Base-by-base conservation (phyloP, 768 basidiomycete species). In the Cystobasidium onofrii region DNA sequence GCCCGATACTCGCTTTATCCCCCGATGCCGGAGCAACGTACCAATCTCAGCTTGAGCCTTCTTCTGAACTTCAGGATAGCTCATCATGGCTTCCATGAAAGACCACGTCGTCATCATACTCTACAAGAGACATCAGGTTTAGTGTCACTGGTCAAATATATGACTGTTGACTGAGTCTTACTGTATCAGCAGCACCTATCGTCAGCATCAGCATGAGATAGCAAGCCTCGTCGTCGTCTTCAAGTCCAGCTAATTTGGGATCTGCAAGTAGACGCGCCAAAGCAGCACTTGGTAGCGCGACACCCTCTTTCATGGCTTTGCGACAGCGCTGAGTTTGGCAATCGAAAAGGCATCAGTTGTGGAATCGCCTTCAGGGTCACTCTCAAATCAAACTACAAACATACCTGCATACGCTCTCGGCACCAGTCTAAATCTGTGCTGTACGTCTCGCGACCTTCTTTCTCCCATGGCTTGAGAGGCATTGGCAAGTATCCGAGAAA, bases 121-220 rank as follows among this genome's bases (percentile, higher is more conserved):
- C 57, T 60, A 20, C 33, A 20, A 29, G 6, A 13, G 6, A 25
- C 6, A 20, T 29, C 25, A 34, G 57, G 2, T 29, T 60, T 34
- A 54, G n/a, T 20, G 52, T 7, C 4, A 20, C 39, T 15, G 6
- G 52, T 20, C 27, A 10, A 20, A 10, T 7, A 54, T 6, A 54
- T 20, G 4, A n/a, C 7, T 29, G 20, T 4, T 15, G 13, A 23
- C 25, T 3, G 10, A 2, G 4, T 17, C 25, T 60, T 50, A 50
- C 36, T 4, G 64, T 65, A 50, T 65, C 64, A 25, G 64, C 64
- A n/a, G 64, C 64, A 12, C 64, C 64, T 29, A 65, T 52, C 9
- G 34, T 29, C 64, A 65, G n/a, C 64, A 65, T 65, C 23, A 65
- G n/a, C 64, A 65, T 65, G 29, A 65, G 39, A n/a, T 65, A 65